Evolutionary conservation across 768 basidiomycete species (phyloP), one percentile per base, ranked within the genome.

Genomic region (Rhodosporidiobolus sp.): DNA sequence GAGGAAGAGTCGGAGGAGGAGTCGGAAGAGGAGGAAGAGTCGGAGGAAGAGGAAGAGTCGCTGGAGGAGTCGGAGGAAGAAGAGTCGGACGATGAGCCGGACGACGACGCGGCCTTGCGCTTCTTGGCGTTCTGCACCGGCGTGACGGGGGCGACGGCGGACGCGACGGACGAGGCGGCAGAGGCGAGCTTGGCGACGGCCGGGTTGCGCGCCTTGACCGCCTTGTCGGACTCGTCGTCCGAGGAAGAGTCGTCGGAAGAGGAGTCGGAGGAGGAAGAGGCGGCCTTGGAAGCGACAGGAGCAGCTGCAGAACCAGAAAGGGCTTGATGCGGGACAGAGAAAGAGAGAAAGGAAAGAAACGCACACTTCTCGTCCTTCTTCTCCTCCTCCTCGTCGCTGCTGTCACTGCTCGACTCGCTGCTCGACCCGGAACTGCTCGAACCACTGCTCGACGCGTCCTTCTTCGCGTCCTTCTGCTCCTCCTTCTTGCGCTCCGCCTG

Each of bases 231-330:
- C 69, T 74, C 61, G 76, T 73, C 65, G 58, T 60, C 66, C 30
- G 71, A 75, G 26, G 72, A 77, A 8, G 80, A 78, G 52, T 80
- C 79, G 22, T 76, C 76, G 19, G 82, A 82, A 9, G 66, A 60
- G 9, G 80, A 79, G 62, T 57, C 63, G 9, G 59, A 46, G 19
- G 59, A 22, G 5, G 67, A 32, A 24, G 67, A 46, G 32, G 64
- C 56, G 24, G 76, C 57, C 1, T 60, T 46, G 32, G 55, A 62
- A n/a, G 46, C 14, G 22, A 49, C 43, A 12, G 63, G 19, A 1
- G 53, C 10, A 4, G 35, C 12, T 3, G 68, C 55, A 55, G 57
- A 45, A 43, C 22, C 54, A 22, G 55, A 45, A 24, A 28, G 26
- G 3, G 28, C 2, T 16, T 7, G 26, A 20, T 10, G 11, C 35